phyloP scores from a whole-genome alignment of 2,329 filamentous ascomycete genomes.

The Aureobasidium subglaciale region DNA sequence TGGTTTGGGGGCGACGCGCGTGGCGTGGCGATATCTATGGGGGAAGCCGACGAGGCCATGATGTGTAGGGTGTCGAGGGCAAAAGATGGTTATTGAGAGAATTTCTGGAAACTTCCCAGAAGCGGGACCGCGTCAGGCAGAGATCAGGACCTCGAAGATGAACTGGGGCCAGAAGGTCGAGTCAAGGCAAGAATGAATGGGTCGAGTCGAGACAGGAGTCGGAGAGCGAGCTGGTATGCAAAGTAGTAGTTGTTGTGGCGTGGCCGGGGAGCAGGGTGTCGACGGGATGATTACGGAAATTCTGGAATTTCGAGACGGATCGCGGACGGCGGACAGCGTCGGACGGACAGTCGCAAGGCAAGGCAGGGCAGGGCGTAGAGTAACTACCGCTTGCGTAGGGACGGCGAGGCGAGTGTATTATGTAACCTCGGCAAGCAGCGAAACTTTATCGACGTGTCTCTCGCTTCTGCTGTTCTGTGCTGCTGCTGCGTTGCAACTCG shows the following conservation, averaged over 20 bases:
- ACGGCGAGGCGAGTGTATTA: constrained; percentile 34
- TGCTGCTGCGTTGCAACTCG: background rate
- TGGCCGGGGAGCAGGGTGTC: constrained; percentile 29
- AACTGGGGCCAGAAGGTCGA: no score
- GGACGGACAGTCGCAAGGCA: no score
- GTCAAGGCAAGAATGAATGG: no score
- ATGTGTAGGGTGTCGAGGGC: constrained; percentile 25
- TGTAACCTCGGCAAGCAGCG: background rate
- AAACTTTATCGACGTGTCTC: background rate
- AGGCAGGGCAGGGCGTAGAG: background rate
- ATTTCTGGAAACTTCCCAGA: constrained; percentile 32
- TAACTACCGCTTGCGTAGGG: background rate
- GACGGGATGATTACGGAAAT: no score
- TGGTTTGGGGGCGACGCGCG: constrained; percentile 55
- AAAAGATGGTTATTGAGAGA: constrained; percentile 21
- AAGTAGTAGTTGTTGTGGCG: constrained; percentile 36
- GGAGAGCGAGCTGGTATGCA: constrained; percentile 17
- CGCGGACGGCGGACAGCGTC: background rate
- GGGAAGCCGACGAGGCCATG: constrained; percentile 49
- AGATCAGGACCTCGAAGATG: no score
- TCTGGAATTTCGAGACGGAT: background rate
- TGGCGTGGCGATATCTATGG: constrained; percentile 53
- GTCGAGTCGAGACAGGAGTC: background rate
- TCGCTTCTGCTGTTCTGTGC: background rate
- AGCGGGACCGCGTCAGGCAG: constrained; percentile 32